Percentiles rank a stretch among this genome's conserved stretches.
Conservation (phyloP, 805 yeast genomes). For the Hermanozyma aechmeae region DNA sequence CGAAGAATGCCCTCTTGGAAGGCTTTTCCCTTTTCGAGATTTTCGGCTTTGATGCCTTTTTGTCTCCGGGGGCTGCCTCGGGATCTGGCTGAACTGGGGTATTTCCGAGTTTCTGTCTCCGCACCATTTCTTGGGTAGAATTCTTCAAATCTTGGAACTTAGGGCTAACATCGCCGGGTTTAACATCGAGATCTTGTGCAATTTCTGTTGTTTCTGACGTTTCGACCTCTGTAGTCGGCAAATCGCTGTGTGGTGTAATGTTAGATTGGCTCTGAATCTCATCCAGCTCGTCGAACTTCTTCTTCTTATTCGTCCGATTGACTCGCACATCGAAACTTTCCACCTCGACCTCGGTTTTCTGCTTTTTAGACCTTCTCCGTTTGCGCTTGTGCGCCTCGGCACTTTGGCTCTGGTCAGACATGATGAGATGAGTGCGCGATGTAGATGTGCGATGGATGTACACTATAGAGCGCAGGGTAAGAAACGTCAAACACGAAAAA, state of each 20-base stretch:
- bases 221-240: neutral
- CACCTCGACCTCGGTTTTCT: slow-evolving; percentile 1
- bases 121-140: neutral
- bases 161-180: neutral
- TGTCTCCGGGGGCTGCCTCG: too few species aligned
- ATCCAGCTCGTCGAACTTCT: slow-evolving; percentile 13
- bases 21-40: slow-evolving; percentile 1
- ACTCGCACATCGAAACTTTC: slow-evolving; percentile 6
- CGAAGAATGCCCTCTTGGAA: slow-evolving; percentile 18
- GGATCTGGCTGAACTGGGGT: too few species aligned
- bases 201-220: neutral
- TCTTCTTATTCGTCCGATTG: slow-evolving; percentile 15
- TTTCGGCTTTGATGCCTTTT: slow-evolving; percentile 1
- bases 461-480: too few species aligned
- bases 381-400: too few species aligned
- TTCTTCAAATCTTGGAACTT: neutral
- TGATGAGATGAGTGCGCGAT: too few species aligned
- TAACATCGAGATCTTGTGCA: neutral
- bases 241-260: too few species aligned
- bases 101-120: neutral
- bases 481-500: too few species aligned
- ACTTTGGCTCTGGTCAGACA: too few species aligned
- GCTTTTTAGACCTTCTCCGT: slow-evolving; percentile 18
- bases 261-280: too few species aligned
- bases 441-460: too few species aligned